Base-by-base conservation (phyloP, 805 yeast species). In the Grigorovia humatica region DNA sequence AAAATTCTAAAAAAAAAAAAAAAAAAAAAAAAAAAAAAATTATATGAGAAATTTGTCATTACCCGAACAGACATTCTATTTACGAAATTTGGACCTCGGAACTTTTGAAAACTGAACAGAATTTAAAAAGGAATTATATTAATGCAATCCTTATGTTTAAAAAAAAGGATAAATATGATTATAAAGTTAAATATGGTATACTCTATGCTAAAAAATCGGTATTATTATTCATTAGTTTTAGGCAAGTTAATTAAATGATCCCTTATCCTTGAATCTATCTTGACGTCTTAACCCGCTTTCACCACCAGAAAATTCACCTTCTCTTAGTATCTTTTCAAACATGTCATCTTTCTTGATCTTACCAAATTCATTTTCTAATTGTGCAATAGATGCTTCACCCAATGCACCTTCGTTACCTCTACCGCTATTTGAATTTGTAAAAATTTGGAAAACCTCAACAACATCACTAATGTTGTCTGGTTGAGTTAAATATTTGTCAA, bases 321-420 rank as follows among this genome's bases (percentile, higher is more conserved):
- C 70, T 43, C 69, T 70, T 53, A 87, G 61, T 48, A 88, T 84
- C 15, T 38, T 38, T 15, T 38, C n/a, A 38, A 38, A 38, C 48
- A 67, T 63, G 51, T 76, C 75, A 2, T 66, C 60, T 43, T 70
- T 71, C 48, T 74, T 69, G 9, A 57, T 62, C 27, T 77, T 71
- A 30, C 89, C 91, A 57, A 88, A 88, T 61, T 87, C 93, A 55
- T 77, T 77, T 48, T 74, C 75, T 43, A 88, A 64, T 54, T 82
- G 85, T 18, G 73, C 70, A 51, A 79, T 76, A 8, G 91, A 83
- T 2, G 91, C 95, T 59, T 79, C 82, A 49, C 83, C 86, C 27
- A 85, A 64, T 9, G 76, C 74, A 52, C 96, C 96, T 59, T 80
- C 85, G 3, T 80, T 70, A 35, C 95, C 96, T 43, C 70, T 70